Conservation (phyloP, 257 asterid genomes). For the Jaltomata sinuosa region DNA sequence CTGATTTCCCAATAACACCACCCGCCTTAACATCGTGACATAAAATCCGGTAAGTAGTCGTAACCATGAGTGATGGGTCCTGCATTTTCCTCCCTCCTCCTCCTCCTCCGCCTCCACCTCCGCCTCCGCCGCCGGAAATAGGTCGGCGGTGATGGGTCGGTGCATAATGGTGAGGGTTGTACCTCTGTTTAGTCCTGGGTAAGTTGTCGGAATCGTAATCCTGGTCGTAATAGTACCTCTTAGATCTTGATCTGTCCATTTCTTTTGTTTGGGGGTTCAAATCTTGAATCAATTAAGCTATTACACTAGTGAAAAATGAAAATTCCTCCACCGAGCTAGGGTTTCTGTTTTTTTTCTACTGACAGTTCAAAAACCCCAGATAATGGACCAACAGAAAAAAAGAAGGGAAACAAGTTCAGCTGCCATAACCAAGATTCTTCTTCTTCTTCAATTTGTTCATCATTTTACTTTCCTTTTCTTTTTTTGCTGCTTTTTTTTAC, state of each 20-base stretch:
- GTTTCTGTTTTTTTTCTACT: neutral
- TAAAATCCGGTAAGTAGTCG: conserved; percentile 72
- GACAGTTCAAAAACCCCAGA: neutral
- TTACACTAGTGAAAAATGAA: neutral
- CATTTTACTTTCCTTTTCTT: neutral
- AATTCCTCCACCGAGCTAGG: neutral
- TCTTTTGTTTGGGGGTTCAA: neutral
- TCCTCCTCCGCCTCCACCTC: conserved; percentile 33
- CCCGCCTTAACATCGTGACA: conserved; percentile 86
- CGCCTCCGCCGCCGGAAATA: neutral
- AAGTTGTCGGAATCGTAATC: conserved; percentile 64
- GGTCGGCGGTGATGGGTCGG: conserved; percentile 10
- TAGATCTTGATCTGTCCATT: conserved; percentile 89
- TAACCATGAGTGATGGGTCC: conserved; percentile 56
- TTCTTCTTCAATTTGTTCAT: neutral
- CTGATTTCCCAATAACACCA: conserved; percentile 93
- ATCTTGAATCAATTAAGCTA: neutral
- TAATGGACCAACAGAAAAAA: too few species aligned
- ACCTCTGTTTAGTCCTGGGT: conserved; percentile 18
- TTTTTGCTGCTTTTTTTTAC: neutral
- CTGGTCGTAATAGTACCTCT: conserved; percentile 69
- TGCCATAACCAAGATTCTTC: neutral
- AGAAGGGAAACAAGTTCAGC: too few species aligned
- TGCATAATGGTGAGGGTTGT: conserved; percentile 5
- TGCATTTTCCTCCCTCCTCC: conserved; percentile 49